Evolutionary conservation across 495 filamentous ascomycete genomes (phyloP).

Genomic region (Lepidopterella palustris): DNA sequence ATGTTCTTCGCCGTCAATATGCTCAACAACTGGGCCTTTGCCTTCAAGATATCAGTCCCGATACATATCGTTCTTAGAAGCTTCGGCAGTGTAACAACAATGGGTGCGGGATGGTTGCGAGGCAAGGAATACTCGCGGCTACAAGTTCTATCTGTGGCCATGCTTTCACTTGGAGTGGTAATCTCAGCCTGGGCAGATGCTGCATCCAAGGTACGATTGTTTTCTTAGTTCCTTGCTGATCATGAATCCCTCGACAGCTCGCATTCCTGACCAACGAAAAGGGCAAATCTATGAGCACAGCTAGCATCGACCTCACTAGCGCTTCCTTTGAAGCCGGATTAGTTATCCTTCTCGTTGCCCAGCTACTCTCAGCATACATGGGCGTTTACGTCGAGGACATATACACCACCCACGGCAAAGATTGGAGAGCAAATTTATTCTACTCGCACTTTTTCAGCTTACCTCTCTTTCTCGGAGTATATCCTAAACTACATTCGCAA

Average conservation of each 20-base stretch:
- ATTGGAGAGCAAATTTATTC: constrained; percentile 96
- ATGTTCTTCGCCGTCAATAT: constrained; percentile 90
- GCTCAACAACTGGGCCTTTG: constrained; percentile 96
- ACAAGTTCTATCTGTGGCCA: constrained; percentile 69
- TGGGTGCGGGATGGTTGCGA: constrained; percentile 76
- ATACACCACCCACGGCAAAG: constrained; percentile 74
- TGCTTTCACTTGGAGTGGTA: constrained; percentile 81
- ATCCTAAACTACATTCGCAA: constrained; percentile 42
- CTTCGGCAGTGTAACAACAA: constrained; percentile 89
- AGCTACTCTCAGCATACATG: constrained; percentile 87
- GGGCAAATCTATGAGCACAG: constrained; percentile 34
- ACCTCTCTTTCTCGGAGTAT: constrained; percentile 54
- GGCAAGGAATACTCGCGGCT: constrained; percentile 75
- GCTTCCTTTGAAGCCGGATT: constrained; percentile 67
- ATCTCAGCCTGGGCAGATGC: constrained; percentile 84
- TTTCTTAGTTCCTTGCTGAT: background rate
- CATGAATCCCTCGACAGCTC: background rate
- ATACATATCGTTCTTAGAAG: constrained; percentile 95
- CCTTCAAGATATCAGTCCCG: constrained; percentile 91
- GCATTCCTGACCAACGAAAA: constrained; percentile 8
- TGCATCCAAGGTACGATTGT: constrained; percentile 57
- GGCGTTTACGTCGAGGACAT: constrained; percentile 89
- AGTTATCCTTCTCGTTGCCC: constrained; percentile 75
- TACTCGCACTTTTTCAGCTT: constrained; percentile 80
- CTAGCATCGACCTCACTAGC: constrained; percentile 20